Conservation (phyloP, 805 yeast genomes). For the Tetrapisispora taiwanensis region DNA sequence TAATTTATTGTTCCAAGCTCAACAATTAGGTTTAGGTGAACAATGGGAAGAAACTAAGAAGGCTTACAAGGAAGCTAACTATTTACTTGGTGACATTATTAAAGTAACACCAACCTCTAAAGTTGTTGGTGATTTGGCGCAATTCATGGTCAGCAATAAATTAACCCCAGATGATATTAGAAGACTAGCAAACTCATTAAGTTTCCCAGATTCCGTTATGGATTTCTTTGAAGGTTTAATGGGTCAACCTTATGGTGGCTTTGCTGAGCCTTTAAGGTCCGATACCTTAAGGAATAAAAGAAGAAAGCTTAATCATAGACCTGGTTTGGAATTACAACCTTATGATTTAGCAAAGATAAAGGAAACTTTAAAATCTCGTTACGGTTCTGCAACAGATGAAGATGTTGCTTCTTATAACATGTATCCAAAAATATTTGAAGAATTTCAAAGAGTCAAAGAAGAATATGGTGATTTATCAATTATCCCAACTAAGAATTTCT, state of each 20-base stretch:
- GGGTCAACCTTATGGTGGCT: slow-evolving; percentile 98
- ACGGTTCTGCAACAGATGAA: slow-evolving; percentile 65
- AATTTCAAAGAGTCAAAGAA: slow-evolving; percentile 58
- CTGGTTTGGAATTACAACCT: slow-evolving; percentile 81
- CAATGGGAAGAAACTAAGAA: slow-evolving; percentile 92
- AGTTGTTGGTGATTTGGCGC: slow-evolving; percentile 97
- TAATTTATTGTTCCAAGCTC: slow-evolving; percentile 94
- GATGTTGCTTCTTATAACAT: slow-evolving; percentile 91
- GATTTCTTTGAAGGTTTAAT: slow-evolving; percentile 97
- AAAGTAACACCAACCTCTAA: slow-evolving; percentile 97
- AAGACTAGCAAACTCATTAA: slow-evolving; percentile 77
- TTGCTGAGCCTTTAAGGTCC: slow-evolving; percentile 95
- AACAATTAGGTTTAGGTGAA: slow-evolving; percentile 91
- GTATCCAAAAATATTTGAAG: slow-evolving; percentile 95
- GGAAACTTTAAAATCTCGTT: slow-evolving; percentile 63
- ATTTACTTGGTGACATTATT: slow-evolving; percentile 85
- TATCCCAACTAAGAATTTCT: slow-evolving; percentile 81
- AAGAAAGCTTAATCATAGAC: slow-evolving; percentile 75
- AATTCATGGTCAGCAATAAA: slow-evolving; percentile 94
- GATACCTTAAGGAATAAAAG: slow-evolving; percentile 85
- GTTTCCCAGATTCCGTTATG: slow-evolving; percentile 95
- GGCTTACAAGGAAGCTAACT: slow-evolving; percentile 84
- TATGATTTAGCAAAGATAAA: slow-evolving; percentile 61
- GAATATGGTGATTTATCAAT: slow-evolving; percentile 86
- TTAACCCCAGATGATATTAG: slow-evolving; percentile 71